These are phyloP conservation scores for Exophiala sideris DNA, from an alignment of 2,329 filamentous ascomycete genomes.

Conservation along the genomic window DNA sequence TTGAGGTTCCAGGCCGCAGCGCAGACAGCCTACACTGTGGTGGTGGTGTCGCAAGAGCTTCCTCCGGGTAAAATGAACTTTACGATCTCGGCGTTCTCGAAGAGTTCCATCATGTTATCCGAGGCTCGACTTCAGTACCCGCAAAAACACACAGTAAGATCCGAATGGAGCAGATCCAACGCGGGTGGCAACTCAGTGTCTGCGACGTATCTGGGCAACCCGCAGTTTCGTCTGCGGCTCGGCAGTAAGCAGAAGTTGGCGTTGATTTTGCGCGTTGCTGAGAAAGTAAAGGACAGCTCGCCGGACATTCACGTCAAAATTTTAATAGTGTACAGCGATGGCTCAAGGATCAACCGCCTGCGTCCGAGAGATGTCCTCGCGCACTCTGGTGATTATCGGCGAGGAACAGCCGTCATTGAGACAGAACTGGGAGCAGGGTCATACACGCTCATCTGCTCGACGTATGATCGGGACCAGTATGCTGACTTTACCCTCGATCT, in stretches of 20 bases:
- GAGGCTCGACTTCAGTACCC: constrained; percentile 61
- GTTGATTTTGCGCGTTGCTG: constrained; percentile 25
- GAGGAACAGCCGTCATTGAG: constrained; percentile 70
- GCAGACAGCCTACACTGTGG: constrained; percentile 56
- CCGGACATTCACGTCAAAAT: constrained; percentile 76
- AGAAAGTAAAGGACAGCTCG: constrained; percentile 43
- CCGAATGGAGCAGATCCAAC: constrained; percentile 72
- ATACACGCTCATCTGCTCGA: constrained; percentile 49
- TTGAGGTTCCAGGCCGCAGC: constrained; percentile 66
- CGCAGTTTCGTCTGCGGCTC: constrained; percentile 69
- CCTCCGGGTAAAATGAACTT: constrained; percentile 74
- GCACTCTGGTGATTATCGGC: constrained; percentile 84
- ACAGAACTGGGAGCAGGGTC: constrained; percentile 63
- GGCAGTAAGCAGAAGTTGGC: constrained; percentile 38
- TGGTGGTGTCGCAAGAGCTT: constrained; percentile 75
- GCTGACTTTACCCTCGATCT: constrained; percentile 73
- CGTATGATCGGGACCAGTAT: constrained; percentile 44
- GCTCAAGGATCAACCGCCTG: constrained; percentile 63
- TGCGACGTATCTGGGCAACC: constrained; percentile 75
- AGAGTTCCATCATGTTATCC: constrained; percentile 57
- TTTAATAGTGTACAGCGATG: constrained; percentile 58
- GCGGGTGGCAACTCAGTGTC: constrained; percentile 82
- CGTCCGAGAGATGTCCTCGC: constrained; percentile 71
- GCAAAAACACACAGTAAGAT: constrained; percentile 56
- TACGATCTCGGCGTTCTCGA: constrained; percentile 78